A percentile compares a stretch with the other conserved stretches of the same genome.
Evolutionary conservation across 164 flowering plant genomes (phyloP).

Genomic region (Tetracentron sinense): DNA sequence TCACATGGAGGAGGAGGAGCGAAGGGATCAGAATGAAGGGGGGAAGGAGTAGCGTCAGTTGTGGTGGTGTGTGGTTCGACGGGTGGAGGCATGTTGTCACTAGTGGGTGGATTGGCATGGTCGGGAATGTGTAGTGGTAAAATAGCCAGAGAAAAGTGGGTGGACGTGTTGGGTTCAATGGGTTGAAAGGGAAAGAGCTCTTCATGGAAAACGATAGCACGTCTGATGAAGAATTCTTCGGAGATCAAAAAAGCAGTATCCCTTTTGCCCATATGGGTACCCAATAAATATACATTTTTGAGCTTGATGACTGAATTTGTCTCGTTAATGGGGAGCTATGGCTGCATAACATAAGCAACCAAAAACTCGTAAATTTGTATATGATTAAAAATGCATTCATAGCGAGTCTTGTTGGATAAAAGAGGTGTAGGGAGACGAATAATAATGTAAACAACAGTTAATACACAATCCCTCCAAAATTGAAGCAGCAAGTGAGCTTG

Average conservation of each 20-base stretch:
- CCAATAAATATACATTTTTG: no score
- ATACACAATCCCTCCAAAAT: no score
- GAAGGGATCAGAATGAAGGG: not conserved
- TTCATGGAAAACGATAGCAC: not conserved
- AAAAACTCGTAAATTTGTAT: no score
- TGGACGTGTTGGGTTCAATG: not conserved
- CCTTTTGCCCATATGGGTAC: not conserved
- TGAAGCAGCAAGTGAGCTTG: no score
- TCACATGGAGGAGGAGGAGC: not conserved
- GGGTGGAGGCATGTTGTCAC: not conserved
- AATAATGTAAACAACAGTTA: no score
- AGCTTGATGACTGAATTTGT: no score
- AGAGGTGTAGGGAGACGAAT: no score
- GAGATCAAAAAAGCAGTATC: not conserved
- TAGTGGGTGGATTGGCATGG: not conserved
- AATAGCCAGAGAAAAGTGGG: not conserved
- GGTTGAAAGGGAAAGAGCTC: not conserved
- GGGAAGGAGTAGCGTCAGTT: not conserved
- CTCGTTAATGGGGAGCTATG: no score
- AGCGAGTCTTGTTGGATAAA: no score
- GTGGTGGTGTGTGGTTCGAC: no score
- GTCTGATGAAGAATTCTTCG: not conserved
- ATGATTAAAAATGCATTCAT: no score
- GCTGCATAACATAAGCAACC: no score
- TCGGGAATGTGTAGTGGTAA: not conserved